These are phyloP conservation scores for Draba incana DNA, from an alignment of 345 rosid genomes.

Conservation along the genomic window DNA sequence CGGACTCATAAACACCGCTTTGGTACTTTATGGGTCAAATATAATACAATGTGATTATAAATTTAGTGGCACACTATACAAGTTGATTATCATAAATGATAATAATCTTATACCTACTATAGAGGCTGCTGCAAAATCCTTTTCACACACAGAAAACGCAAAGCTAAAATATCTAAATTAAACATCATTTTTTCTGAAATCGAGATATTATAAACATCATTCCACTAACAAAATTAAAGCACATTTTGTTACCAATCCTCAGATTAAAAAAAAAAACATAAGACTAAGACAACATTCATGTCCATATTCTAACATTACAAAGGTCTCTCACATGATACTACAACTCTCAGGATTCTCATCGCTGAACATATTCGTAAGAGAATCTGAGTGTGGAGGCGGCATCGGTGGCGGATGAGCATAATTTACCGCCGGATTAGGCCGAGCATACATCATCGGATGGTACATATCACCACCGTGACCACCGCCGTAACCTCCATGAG, in stretches of 20 bases:
- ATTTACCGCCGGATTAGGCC: conserved; percentile 56
- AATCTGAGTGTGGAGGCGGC: conserved; percentile 56
- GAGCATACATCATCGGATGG: conserved; percentile 82
- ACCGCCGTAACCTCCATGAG: conserved; percentile 69
- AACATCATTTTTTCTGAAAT: background rate
- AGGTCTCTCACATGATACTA: conserved; percentile 73
- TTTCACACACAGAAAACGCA: background rate
- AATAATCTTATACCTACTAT: conserved; percentile 20
- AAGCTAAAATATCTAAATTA: background rate
- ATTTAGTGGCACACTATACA: conserved; percentile 33
- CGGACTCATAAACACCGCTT: background rate
- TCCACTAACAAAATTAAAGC: conserved; percentile 43
- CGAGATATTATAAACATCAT: conserved; percentile 41
- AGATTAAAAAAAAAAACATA: conserved; percentile 13
- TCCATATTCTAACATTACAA: conserved; percentile 26
- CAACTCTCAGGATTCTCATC: conserved; percentile 93
- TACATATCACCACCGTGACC: conserved; percentile 72
- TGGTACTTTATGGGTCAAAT: conserved; percentile 14
- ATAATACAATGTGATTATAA: conserved; percentile 8
- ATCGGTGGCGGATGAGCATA: conserved; percentile 65
- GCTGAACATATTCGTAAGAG: conserved; percentile 71
- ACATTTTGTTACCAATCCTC: conserved; percentile 36
- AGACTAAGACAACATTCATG: conserved; percentile 36
- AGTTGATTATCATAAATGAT: conserved; percentile 6
- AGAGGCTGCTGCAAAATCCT: conserved; percentile 24